Base-by-base conservation (phyloP, 2,329 filamentous ascomycete species). In the Diaporthe sp. region DNA sequence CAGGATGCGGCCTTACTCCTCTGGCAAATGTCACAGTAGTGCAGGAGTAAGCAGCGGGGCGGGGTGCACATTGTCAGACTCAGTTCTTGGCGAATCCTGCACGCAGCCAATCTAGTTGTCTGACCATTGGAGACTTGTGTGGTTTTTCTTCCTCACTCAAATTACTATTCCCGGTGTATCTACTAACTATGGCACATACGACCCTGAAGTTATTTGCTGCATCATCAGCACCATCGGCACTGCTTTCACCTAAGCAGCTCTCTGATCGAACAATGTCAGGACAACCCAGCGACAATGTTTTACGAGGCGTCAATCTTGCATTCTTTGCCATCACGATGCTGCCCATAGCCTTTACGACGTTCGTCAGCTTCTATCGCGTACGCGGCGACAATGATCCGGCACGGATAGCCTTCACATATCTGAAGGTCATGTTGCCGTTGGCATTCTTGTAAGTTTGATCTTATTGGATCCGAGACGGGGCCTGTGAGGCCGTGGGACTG, bases 401-500 rank as follows among this genome's bases (percentile, higher is more conserved):
- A 6, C 56, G 56, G 35, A 25, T 25, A 59, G 56, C 56, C 22
- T 39, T 59, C n/a, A 59, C 35, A 25, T 59, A 59, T 19, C 22
- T 59, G 35, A 59, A 59, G 12, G 56, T 39, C 56, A 59, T 59
- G 56, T 27, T 59, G 56, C 56, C 56, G 35, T 27, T 59, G 35
- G 8, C 22, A 39, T 15, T 59, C 35, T 13, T 59, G 56, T 59
- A 59, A 15, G 56, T 59, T 19, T n/a, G 35, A 59, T 39, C 19
- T 59, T 3, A 4, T 19, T 9, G 35, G 22, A 17, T 59, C 22
- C 35, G 35, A 39, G 22, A 25, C 56, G 56, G 22, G n/a, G 13
- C 3, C 22, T 59, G 39, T 25, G 22, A 17, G 12, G 22, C n/a
- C n/a, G 22, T 17, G 12, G 12, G 56, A 27, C 56, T 39, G 56